These are phyloP conservation scores for Physcomitrellopsis africana DNA, from an alignment of 225 moss, liverwort and hornwort species.

Conservation along the genomic window DNA sequence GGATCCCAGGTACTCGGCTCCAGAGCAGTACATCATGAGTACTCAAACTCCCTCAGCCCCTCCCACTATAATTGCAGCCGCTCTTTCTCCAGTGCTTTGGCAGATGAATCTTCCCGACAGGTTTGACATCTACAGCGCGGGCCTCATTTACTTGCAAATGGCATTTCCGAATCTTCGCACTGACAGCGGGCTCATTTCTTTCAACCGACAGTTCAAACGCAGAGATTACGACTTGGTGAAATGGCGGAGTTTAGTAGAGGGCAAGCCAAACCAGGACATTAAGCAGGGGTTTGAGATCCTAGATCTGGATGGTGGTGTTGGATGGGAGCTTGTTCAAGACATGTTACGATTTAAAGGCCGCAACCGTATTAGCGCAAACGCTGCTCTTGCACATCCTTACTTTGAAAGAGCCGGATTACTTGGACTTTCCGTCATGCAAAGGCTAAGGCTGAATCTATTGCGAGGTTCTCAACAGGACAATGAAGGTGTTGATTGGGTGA, in stretches of 20 bases:
- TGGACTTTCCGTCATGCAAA: conserved; percentile 70
- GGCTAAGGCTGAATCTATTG: conserved; percentile 58
- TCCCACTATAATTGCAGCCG: conserved; percentile 83
- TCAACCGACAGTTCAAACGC: conserved; percentile 98
- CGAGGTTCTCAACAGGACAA: conserved; percentile 70
- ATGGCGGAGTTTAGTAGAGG: conserved; percentile 75
- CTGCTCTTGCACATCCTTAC: conserved; percentile 89
- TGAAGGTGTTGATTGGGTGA: conserved; percentile 88
- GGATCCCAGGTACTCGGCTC: conserved; percentile 98
- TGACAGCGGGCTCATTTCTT: conserved; percentile 86
- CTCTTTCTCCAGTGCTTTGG: conserved; percentile 95
- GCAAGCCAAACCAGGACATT: conserved; percentile 66
- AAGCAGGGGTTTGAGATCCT: conserved; percentile 91
- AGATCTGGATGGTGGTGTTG: conserved; percentile 86
- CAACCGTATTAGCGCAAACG: conserved; percentile 74
- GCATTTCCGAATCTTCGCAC: conserved; percentile 87
- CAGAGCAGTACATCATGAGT: conserved; percentile 99
- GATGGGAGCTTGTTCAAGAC: conserved; percentile 88
- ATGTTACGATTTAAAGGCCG: conserved; percentile 93
- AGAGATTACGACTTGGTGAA: conserved; percentile 76
- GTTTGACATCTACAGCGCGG: conserved; percentile 91
- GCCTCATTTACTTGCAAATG: conserved; percentile 94
- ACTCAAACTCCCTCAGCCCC: conserved; percentile 98
- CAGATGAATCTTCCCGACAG: conserved; percentile 99
- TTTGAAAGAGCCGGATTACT: conserved; percentile 73